Base-by-base conservation (phyloP, 306 rosid species). In the Purshia tridentata region DNA sequence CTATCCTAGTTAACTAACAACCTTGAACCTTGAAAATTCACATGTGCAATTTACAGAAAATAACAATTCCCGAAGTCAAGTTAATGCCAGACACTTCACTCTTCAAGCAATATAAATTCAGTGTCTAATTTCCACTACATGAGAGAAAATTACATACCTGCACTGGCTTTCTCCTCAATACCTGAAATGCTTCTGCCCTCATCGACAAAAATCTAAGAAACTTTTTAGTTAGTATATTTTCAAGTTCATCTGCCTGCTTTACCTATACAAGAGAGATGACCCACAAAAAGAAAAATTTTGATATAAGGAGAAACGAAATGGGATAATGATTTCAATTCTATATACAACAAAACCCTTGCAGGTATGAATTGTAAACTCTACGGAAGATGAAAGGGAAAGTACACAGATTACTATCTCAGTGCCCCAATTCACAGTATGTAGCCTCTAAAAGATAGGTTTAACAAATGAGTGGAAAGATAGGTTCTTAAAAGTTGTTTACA, bases 131-230 rank as follows among this genome's bases (percentile, higher is more conserved):
- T 60, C 10, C 37, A 11, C 42, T 8, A 9, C 41, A 50, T 13
- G 55, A 53, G 61, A 23, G 46, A 68, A 61, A 41, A 50, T 42
- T 75, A 78, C 51, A 20, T 71, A 91, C 99, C 97, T 89, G 99
- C 63, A 91, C 93, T 14, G 97, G 99, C 80, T 88, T 94, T 84
- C 99, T 84, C 86, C 99, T 86, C 70, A 89, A 76, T 56, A 94
- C 99, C 82, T 94, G 97, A 80, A 94, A 94, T 72, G 97, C 97
- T 88, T 94, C 99, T 16, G 97, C 99, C 78, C 99, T 89, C 99
- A 89, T 94, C 23, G 97, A 91, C 82, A 94, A 78, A 88, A 94
- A 94, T 81, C 99, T 84, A 61, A 94, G 99, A 62, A 94, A 94
- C 71, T 94, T 94, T 78, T 94, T 94, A 54, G 97, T 87, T 77